Evolutionary conservation across 2,329 filamentous ascomycete genomes (phyloP), one percentile per base, ranked within the genome.

Genomic region (Nothopassalora personata): DNA sequence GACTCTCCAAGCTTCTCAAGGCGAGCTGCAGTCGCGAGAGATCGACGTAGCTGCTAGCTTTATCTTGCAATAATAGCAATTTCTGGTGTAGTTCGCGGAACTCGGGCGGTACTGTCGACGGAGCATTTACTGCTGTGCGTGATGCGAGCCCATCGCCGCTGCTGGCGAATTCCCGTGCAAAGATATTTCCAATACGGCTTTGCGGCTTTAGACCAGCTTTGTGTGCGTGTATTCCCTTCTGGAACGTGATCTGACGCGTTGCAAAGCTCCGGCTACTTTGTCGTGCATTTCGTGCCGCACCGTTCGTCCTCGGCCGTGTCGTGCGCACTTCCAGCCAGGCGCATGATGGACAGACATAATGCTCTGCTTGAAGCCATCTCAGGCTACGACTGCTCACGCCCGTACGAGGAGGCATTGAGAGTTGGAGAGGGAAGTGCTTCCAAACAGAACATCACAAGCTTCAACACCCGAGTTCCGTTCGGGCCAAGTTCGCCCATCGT

Each of bases 21-120:
- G 88, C 89, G 66, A 93, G 81, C 72, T 90, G 86, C 49, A 92
- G 71, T 57, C 87, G 80, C 31, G 87, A 84, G n/a, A 87, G 79
- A 68, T 88, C 88, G 55, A 89, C 80, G 66, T 86, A 81, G 59
- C 79, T 81, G 27, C 83, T 80, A 1, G 85, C 84, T 52, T 83
- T 76, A 54, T 81, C 82, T 66, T 88, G 81, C 2, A 93, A 78
- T 23, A 83, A 80, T 1, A 79, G 72, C 0, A 92, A 77, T 2
- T 83, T 77, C 47, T 79, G 74, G 62, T 87, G 79, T 5, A 90
- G 81, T 64, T 87, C 81, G 57, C 75, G 74, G 62, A 81, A 79
- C 23, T 71, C 72, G n/a, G 76, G 66, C 0, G 83, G 82, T 2
- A 86, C 78, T 28, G 78, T 79, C 33, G 78, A 78, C 7, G 77